Evolutionary conservation across 345 rosid genomes (phyloP), one percentile per base, ranked within the genome.

Genomic region (Atalantia buxifolia): DNA sequence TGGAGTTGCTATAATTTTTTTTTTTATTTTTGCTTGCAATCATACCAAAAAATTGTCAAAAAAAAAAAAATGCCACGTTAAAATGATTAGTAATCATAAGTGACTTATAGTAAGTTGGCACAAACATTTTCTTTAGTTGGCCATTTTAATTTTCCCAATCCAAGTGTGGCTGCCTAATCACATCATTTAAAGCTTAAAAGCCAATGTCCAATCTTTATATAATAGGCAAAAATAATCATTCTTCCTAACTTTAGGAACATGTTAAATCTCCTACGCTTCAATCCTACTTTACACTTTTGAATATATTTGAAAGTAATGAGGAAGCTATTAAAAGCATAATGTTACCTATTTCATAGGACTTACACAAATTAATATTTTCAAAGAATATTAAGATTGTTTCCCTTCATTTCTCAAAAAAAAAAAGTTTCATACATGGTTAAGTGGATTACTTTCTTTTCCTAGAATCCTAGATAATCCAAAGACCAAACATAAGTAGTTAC

Each of bases 101-200:
- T 62, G 31, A 62, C 31, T 27, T 13, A 62, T 28, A 13, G 1
- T 28, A 62, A 64, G 38, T 7, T 18, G 68, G n/a, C 68, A 31
- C 68, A 30, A 64, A 64, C 68, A 64, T 64, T 64, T 35, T 19
- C 68, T 64, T 19, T 64, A 64, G 68, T 64, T 35, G 67, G 68
- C 40, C 38, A 64, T 64, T 64, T 64, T 64, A 16, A 18, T 31
- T 30, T 64, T 27, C 19, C n/a, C 40, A 31, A 30, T 14, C 31
- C 19, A 14, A 7, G 21, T 18, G 6, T 5, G 2, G 57, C 21
- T 18, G 24, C 40, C 40, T 18, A 64, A 31, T 64, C 66, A 63
- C 40, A 64, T 19, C 68, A 64, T 31, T 4, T 31, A 18, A 64
- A 64, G 68, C n/a, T 64, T 64, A 16, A 64, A 63, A 18, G 7